These are phyloP conservation scores for Salix brachista DNA, from an alignment of 345 rosid species.

Conservation along the genomic window DNA sequence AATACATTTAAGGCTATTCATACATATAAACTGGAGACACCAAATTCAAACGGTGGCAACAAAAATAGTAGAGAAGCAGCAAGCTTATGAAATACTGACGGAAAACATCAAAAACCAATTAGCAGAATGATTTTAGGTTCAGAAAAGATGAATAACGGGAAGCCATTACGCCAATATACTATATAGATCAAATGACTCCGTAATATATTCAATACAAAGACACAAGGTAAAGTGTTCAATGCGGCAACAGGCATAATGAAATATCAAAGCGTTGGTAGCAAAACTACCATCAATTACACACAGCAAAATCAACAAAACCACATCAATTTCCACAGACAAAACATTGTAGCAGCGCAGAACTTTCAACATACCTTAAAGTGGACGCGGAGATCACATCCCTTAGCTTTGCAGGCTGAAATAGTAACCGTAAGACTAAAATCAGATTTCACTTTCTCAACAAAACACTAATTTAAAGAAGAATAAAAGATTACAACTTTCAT, in stretches of 20 bases:
- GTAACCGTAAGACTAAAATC: not conserved
- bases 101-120: not conserved
- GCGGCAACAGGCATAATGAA: not conserved
- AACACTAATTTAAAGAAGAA: not conserved
- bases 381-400: slow-evolving; percentile 69
- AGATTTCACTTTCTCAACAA: slow-evolving; percentile 1
- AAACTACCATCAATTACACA: not conserved
- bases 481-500: not conserved
- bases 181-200: not conserved
- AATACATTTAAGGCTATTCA: not conserved
- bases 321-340: not conserved
- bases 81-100: not conserved
- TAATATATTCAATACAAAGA: not conserved
- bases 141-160: not conserved
- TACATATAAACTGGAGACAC: not conserved
- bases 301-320: not conserved
- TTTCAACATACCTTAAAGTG: slow-evolving; percentile 61
- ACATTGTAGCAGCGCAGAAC: not conserved
- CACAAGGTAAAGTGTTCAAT: not conserved
- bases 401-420: slow-evolving; percentile 70
- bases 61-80: not conserved
- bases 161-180: not conserved
- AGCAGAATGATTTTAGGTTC: not conserved
- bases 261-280: not conserved
- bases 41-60: not conserved